Evolutionary conservation across 78 protist genomes (phyloP).

Genomic region (Dictyostelium firmibasis): DNA sequence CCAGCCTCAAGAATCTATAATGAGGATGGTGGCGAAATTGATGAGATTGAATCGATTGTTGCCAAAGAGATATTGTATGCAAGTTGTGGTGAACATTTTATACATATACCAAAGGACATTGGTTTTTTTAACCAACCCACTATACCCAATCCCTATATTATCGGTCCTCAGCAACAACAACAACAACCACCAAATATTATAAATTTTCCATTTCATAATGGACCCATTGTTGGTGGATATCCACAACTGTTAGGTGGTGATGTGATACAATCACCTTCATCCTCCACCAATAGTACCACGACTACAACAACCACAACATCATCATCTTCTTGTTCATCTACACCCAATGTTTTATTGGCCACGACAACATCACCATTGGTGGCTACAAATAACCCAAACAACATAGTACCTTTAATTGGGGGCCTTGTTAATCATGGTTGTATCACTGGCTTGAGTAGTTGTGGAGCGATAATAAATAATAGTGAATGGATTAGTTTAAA

Average conservation of each 20-base stretch:
- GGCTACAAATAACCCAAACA: neutral
- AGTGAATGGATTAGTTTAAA: constrained; percentile 82
- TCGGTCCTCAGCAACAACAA: neutral
- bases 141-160: neutral
- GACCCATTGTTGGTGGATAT: neutral
- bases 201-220: neutral
- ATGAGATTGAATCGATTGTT: constrained; percentile 71
- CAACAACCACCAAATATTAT: neutral
- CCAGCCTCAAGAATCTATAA: constrained; percentile 51
- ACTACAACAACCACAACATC: neutral
- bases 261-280: neutral
- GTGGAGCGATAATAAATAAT: neutral
- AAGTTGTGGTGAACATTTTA: constrained; percentile 71
- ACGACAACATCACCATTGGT: neutral
- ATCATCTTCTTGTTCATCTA: neutral
- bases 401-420: neutral
- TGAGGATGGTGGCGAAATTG: constrained; percentile 83
- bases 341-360: neutral
- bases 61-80: constrained; percentile 77
- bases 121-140: neutral
- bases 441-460: neutral
- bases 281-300: neutral
- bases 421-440: neutral
- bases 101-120: neutral
- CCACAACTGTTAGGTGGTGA: neutral